Conservation (phyloP, 2,329 filamentous ascomycete genomes). For the Cadophora luteo-olivacea region DNA sequence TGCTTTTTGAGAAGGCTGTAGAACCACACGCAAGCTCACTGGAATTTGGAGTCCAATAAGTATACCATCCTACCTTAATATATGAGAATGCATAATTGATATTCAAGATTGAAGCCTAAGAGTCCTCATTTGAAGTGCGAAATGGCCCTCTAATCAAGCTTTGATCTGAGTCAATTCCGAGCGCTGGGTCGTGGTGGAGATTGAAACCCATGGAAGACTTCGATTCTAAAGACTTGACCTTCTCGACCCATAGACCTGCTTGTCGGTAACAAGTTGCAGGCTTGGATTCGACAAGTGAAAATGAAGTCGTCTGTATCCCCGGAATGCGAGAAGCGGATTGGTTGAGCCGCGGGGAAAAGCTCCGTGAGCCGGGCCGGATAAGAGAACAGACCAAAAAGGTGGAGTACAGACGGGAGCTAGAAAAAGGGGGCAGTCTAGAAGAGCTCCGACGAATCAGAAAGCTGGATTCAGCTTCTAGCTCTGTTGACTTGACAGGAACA, state of each 20-base stretch:
- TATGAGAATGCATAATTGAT: neutral
- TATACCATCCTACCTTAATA: neutral
- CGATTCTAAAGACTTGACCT: neutral
- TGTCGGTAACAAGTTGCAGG: neutral
- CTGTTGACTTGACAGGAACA: conserved; percentile 10
- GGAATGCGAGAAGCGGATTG: neutral
- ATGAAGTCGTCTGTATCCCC: neutral
- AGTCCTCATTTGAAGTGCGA: neutral
- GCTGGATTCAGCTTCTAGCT: neutral
- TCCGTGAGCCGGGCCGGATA: conserved; percentile 4
- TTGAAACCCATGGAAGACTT: neutral
- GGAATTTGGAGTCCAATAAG: too few relatives aligned
- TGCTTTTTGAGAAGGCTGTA: neutral
- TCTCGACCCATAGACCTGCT: neutral
- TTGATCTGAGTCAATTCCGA: conserved; percentile 10
- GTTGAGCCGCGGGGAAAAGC: neutral
- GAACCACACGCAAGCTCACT: too few relatives aligned
- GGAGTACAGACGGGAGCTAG: conserved; percentile 7
- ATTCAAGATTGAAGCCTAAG: neutral
- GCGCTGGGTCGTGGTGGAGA: neutral
- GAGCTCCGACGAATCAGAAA: neutral
- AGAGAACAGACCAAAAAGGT: neutral
- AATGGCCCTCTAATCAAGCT: neutral
- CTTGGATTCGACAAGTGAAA: neutral
- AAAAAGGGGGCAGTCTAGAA: conserved; percentile 4